These are phyloP conservation scores for Chalciporus pseudorubinellus DNA, from an alignment of 768 basidiomycete species.

Conservation along the genomic window DNA sequence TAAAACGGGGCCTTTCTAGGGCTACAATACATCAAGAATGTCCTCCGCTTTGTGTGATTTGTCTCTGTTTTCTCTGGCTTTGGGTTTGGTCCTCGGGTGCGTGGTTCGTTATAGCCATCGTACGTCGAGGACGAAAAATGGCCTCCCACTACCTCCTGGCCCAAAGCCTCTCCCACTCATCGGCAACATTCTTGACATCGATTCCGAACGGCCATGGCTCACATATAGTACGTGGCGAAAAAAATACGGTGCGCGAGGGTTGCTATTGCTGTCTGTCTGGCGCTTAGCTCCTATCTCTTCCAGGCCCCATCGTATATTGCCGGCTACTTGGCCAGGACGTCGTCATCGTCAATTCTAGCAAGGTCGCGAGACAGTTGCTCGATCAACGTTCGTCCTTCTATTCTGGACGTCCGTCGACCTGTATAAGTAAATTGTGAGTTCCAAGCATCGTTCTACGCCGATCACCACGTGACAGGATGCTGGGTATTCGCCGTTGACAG, in stretches of 20 bases:
- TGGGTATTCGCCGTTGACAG: constrained; percentile 7
- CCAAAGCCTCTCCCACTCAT: constrained; percentile 22
- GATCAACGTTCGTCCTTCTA: constrained; percentile 30
- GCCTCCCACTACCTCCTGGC: constrained; percentile 21
- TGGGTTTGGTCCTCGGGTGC: constrained; percentile 8
- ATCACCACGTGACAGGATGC: neutral
- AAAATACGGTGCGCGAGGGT: constrained; percentile 24
- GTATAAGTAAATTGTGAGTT: constrained; percentile 22
- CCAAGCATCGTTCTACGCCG: neutral
- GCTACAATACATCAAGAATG: constrained; percentile 11
- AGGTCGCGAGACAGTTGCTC: constrained; percentile 26
- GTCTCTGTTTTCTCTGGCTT: constrained; percentile 7
- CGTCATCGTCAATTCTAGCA: constrained; percentile 27
- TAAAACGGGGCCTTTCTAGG: constrained; percentile 10
- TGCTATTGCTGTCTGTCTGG: neutral
- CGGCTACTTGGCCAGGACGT: constrained; percentile 25
- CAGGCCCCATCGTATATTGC: constrained; percentile 31
- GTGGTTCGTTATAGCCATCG: neutral
- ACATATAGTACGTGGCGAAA: constrained; percentile 29
- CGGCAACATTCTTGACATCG: constrained; percentile 25
- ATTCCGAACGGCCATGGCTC: constrained; percentile 23
- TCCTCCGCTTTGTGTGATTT: neutral
- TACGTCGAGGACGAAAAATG: constrained; percentile 2
- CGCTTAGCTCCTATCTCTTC: neutral
- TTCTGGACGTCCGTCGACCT: constrained; percentile 26